Evolutionary conservation across 768 basidiomycete species (phyloP), one percentile per base, ranked within the genome.

Genomic region (Paxillus ammoniavirescens): DNA sequence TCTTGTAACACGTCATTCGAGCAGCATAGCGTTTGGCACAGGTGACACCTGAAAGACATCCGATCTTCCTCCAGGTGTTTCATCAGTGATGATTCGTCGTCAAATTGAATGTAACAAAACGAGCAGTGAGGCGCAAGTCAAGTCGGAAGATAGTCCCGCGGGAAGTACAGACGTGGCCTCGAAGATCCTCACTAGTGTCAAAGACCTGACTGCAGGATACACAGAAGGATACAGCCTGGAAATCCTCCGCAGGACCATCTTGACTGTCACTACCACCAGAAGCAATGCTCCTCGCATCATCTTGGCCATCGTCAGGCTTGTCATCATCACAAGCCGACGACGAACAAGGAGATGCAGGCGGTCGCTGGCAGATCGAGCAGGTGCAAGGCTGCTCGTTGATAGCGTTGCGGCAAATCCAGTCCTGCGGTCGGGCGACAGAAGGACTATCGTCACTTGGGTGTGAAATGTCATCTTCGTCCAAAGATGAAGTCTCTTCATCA

Each of bases 1-100:
- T 68, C 65, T 17, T 64, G 55, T 26, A 68, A 14, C 50, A 63
- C 58, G 49, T 61, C 59, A 9, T 59, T 46, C 26, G 65, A 66
- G 43, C 66, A 67, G 42, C 56, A 62, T 26, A 53, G 51, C 59
- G 47, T 40, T 35, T 9, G 35, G 38, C 66, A 67, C 28, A 64
- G 42, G 35, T 57, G 54, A 46, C 66, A 67, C 5, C 53, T 52
- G 40, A 68, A 54, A 13, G 38, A 17, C 8, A 40, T 9, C 9
- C 47, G 31, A 10, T 52, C n/a, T n/a, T n/a, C 53, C 9, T 45
- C 47, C 41, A 66, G 7, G 31, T 67, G 66, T 23, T 61, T 10
- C 38, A 56, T 53, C 28, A 68, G 56, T 14, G 30, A 50, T 5
- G 21, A 2, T 4, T 18, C 54, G 18, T 66, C 61, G n/a, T 55